Evolutionary conservation across 352 stramenopile genomes (phyloP), one percentile per base, ranked within the genome.

Genomic region (Pythium aphanidermatum): DNA sequence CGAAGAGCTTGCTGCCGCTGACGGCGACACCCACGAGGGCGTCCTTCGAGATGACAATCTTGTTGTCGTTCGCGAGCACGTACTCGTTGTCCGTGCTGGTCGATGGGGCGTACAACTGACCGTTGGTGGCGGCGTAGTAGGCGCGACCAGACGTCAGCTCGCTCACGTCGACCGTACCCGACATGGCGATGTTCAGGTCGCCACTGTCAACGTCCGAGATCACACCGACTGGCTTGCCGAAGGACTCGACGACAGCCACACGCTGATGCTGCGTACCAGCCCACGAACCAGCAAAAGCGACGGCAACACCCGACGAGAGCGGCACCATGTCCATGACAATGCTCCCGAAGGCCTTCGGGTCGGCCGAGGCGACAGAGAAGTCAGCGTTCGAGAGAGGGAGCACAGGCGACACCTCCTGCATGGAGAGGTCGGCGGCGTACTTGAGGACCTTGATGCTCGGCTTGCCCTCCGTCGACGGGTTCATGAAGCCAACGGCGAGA

Each of bases 381-480:
- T 88, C 75, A 21, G 60, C 68, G 57, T 88, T 91, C 12, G 75
- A 69, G 44, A 91, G 65, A 9, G 75, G 78, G 3, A 91, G 57
- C 43, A 71, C 65, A 0, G 75, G 72, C 38, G 78, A 86, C 12
- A 63, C 53, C 20, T 67, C 66, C 27, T 47, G 36, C 19, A 91
- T 65, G 14, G 69, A 65, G 29, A 84, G 37, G 41, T 86, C 74
- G 33, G 67, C 63, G 20, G 68, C 56, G 65, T 70, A 83, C 63
- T 81, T 69, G 49, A 91, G 52, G 30, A 91, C 64, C 63, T 85
- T 81, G 58, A 87, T 62, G 51, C 73, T 88, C 12, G 78, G 78
- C 49, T 82, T 84, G 56, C 71, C 78, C 13, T 50, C 54, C 65
- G 83, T 83, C 31, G 71, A 71, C 14, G 78, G 74, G 71, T 91